These are phyloP conservation scores for Wickerhamomyces chambardii DNA, from an alignment of 805 yeast species.

Conservation along the genomic window DNA sequence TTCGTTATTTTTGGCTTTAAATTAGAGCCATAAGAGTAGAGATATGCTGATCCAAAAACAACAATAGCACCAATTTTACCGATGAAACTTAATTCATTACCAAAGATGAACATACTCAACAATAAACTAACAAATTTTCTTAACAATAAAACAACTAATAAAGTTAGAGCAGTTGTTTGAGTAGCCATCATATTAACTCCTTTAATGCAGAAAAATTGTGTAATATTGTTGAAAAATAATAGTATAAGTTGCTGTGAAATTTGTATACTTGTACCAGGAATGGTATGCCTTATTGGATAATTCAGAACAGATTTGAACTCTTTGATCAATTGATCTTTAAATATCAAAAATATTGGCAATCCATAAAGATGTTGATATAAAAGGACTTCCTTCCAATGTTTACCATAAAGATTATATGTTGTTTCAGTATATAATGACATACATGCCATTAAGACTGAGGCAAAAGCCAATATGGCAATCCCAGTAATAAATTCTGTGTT, in stretches of 20 bases:
- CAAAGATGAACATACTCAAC: slow-evolving; percentile 45
- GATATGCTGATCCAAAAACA: slow-evolving; percentile 47
- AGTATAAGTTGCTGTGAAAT: slow-evolving; percentile 2
- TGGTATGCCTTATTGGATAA: neutral
- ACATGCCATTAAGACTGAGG: slow-evolving; percentile 45
- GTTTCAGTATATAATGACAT: slow-evolving; percentile 50
- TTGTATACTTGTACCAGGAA: slow-evolving; percentile 7
- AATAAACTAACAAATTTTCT: slow-evolving; percentile 55
- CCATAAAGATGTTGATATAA: slow-evolving; percentile 53
- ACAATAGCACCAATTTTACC: slow-evolving; percentile 37
- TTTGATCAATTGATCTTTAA: slow-evolving; percentile 11
- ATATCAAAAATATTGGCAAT: slow-evolving; percentile 42
- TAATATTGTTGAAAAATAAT: slow-evolving; percentile 30
- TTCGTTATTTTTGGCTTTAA: slow-evolving; percentile 16
- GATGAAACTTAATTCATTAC: slow-evolving; percentile 27
- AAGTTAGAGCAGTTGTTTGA: slow-evolving; percentile 49
- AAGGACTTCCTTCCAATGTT: slow-evolving; percentile 55
- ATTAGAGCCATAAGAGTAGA: slow-evolving; percentile 28
- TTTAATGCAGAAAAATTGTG: slow-evolving; percentile 54
- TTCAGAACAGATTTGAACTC: neutral
- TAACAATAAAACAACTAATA: slow-evolving; percentile 48
- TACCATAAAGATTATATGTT: slow-evolving; percentile 39
- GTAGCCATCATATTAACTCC: slow-evolving; percentile 63
- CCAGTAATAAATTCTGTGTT: slow-evolving; percentile 16
- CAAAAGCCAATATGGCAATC: slow-evolving; percentile 28